These are phyloP conservation scores for maize (Zea mays) DNA, from an alignment of 176 grass and related monocot species.

Conservation along the genomic window Zm-B73-REFERENCE-NAM-5.0 NC_050097.1:219322001-219322500, in stretches of 20 bases:
- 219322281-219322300: slow-evolving; percentile 85
- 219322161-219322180: slow-evolving; percentile 71
- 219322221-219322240: slow-evolving; percentile 68
- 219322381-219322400: slow-evolving; percentile 56
- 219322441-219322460: slow-evolving; percentile 84
- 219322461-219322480: slow-evolving; percentile 59
- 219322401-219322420: slow-evolving; percentile 69
- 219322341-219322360: slow-evolving; percentile 62
- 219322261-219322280: slow-evolving; percentile 78
- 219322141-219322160: slow-evolving; percentile 83
- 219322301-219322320: slow-evolving; percentile 67
- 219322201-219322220: slow-evolving; percentile 74
- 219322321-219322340: slow-evolving; percentile 68
- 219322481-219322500: slow-evolving; percentile 48
- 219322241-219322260: slow-evolving; percentile 74
- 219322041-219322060: slow-evolving; percentile 70
- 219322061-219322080: slow-evolving; percentile 73
- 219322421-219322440: slow-evolving; percentile 87
- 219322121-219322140: slow-evolving; percentile 69
- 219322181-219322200: slow-evolving; percentile 75
- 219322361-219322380: slow-evolving; percentile 83
- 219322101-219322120: slow-evolving; percentile 62
- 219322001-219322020: slow-evolving; percentile 58
- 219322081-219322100: slow-evolving; percentile 80
- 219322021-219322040: slow-evolving; percentile 71